phyloP scores from a whole-genome alignment of 2,329 filamentous ascomycete genomes.

The Aureobasidium sp. region DNA sequence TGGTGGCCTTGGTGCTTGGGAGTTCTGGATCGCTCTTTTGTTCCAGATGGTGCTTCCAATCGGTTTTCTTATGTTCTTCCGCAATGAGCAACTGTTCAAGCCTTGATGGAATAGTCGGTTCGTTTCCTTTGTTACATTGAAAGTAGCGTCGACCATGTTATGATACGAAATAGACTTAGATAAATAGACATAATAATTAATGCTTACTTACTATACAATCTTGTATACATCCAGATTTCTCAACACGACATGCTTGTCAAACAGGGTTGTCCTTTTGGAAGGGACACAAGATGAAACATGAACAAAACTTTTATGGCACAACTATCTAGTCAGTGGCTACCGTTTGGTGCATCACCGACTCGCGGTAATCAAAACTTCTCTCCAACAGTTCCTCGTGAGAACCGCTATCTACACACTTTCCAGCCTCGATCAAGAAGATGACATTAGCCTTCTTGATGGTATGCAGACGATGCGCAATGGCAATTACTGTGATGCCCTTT shows the following conservation, averaged over 20 bases:
- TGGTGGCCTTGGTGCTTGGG: conserved; percentile 34
- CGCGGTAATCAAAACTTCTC: conserved; percentile 26
- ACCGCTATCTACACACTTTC: conserved; percentile 43
- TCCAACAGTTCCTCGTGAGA: conserved; percentile 44
- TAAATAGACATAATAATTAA: background rate
- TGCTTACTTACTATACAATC: too few species aligned
- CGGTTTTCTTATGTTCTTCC: conserved; percentile 51
- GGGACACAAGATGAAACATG: too few species aligned
- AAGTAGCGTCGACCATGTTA: background rate
- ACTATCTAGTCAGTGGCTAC: conserved; percentile 15
- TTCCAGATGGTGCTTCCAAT: conserved; percentile 53
- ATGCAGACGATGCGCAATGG: conserved; percentile 39
- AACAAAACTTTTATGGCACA: background rate
- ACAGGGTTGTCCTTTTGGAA: too few species aligned
- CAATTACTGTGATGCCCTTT: conserved; percentile 34
- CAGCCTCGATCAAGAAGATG: conserved; percentile 44
- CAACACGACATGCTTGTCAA: too few species aligned
- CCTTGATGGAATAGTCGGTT: conserved; percentile 28
- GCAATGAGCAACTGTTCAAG: conserved; percentile 53
- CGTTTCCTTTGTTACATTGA: background rate
- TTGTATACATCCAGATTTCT: too few species aligned
- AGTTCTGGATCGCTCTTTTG: conserved; percentile 51
- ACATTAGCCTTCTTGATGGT: conserved; percentile 38
- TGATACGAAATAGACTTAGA: background rate
- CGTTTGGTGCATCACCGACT: conserved; percentile 23